Evolutionary conservation across 441 rosid species (phyloP).

Genomic region (Populus hybrid): DNA sequence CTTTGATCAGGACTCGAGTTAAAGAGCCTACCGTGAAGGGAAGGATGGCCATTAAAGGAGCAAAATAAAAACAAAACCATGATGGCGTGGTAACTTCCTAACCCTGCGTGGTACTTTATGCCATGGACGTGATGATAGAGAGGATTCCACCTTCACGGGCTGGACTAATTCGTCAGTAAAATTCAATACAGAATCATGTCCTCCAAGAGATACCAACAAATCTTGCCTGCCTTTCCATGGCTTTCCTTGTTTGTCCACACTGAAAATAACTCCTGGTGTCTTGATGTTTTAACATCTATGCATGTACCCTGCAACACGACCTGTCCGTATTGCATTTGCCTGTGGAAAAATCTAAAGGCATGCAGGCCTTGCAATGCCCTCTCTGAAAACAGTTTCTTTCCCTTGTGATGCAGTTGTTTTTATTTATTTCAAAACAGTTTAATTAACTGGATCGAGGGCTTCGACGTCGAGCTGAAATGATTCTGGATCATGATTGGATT

Average conservation of each 20-base stretch:
- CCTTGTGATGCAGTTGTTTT: neutral
- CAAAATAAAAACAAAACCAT: too few species aligned
- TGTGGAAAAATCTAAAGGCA: too few species aligned
- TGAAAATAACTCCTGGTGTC: neutral
- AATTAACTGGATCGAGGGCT: too few species aligned
- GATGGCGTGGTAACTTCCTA: neutral
- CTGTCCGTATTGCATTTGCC: neutral
- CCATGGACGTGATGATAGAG: neutral
- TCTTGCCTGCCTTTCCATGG: conserved; percentile 1
- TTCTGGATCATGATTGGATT: neutral
- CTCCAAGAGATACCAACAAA: conserved; percentile 8
- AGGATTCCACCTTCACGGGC: neutral
- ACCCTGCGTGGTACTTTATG: neutral
- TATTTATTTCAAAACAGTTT: neutral
- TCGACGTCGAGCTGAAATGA: neutral
- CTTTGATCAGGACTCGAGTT: neutral
- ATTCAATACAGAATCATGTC: neutral
- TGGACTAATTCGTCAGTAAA: neutral
- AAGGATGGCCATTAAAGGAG: neutral
- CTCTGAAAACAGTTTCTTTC: too few species aligned
- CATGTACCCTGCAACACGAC: too few species aligned
- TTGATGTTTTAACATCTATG: neutral
- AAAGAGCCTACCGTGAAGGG: too few species aligned
- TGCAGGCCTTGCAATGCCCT: too few species aligned
- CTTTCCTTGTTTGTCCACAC: neutral